Evolutionary conservation across 2,329 filamentous ascomycete species (phyloP), one percentile per base, ranked within the genome.

Genomic region (Diaporthe velutina): DNA sequence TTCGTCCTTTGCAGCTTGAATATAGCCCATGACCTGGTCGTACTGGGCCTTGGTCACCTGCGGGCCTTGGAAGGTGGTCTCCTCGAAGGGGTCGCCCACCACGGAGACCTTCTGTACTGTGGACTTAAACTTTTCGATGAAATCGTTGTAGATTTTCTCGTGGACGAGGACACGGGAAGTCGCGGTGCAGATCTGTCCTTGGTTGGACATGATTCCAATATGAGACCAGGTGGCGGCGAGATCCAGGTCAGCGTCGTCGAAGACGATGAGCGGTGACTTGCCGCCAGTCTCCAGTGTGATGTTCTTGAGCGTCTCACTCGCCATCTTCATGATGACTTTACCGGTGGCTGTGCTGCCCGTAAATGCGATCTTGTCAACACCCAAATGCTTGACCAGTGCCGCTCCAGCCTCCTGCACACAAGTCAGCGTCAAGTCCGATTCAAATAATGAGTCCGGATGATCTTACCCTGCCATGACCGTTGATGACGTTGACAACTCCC

Each of bases 401-500:
- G 90, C 88, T 57, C 93, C 92, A 19, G 92, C 90, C 76, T 91
- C 90, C 75, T 76, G 52, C 54, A 25, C 19, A 25, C 17, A 40
- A 9, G 33, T 74, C 48, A 74, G 68, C 48, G 30, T 19, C 25
- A 48, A 0, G 8, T 35, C 4, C 13, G 33, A 10, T 12, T 3
- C 15, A n/a, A 17, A 17, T 2, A 8, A 15, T 8, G 3, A 38
- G 15, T 6, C 33, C 3, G 12, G 48, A 12, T 33, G 4, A 17
- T 25, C 72, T 70, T 74, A 76, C 75, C 60, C 88, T 86, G 28
- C 93, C 93, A 77, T 91, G 86, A 4, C 93, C 93, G 77, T 93
- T 94, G 76, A 95, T 81, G 76, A 95, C 88, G 81, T 95, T 95
- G 77, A 95, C 84, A 13, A 95, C 93, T 66, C 94, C 93, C 3